phyloP scores from a whole-genome alignment of 169 alveolate species.

The Cryptosporidium ubiquitum region DNA sequence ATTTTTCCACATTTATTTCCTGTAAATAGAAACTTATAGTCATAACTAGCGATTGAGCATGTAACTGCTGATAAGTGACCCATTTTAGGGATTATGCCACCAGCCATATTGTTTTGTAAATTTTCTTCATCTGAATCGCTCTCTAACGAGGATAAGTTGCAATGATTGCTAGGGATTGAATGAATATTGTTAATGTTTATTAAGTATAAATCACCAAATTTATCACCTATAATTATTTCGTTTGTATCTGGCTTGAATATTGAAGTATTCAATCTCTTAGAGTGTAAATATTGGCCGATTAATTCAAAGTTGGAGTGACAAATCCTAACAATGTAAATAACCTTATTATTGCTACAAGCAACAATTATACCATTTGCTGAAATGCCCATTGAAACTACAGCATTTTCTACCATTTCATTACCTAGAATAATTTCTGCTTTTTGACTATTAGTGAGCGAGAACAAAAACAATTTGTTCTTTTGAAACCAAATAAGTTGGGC shows the following conservation, averaged over 20 bases:
- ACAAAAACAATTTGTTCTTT: background rate
- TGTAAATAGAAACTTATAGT: background rate
- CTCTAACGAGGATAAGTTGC: background rate
- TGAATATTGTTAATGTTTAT: background rate
- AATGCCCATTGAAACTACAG: constrained; percentile 12
- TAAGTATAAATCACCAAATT: constrained; percentile 63
- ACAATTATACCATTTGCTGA: background rate
- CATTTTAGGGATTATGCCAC: constrained; percentile 6
- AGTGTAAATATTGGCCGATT: constrained; percentile 14
- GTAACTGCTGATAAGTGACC: constrained; percentile 67
- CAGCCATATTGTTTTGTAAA: background rate
- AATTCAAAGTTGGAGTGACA: background rate
- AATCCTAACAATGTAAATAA: background rate
- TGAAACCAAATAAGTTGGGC: constrained; percentile 36
- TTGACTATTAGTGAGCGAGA: background rate
- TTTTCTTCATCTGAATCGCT: background rate
- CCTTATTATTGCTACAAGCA: constrained; percentile 6
- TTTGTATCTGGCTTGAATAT: background rate
- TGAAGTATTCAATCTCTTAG: constrained; percentile 29
- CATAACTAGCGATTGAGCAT: background rate
- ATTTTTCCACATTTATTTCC: constrained; percentile 66
- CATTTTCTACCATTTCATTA: background rate
- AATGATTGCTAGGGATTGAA: background rate
- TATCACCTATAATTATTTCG: constrained; percentile 28
- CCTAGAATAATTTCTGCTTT: background rate